These are phyloP conservation scores for Hypomontagnella submonticulosa DNA, from an alignment of 495 filamentous ascomycete species.

Conservation along the genomic window DNA sequence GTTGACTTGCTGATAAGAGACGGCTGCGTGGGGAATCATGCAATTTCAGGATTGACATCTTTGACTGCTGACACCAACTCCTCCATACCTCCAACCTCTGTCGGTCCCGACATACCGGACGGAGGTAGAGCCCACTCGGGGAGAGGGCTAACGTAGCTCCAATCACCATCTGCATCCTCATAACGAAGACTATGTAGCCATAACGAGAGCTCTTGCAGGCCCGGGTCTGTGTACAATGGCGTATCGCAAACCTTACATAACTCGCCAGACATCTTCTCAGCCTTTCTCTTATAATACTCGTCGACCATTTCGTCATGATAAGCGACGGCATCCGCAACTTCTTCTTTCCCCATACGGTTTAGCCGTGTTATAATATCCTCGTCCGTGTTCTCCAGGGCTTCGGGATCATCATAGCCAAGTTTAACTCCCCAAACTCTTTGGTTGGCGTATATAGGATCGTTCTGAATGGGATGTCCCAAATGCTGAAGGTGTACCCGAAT, in stretches of 20 bases:
- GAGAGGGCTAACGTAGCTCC: slow-evolving; percentile 86
- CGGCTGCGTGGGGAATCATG: slow-evolving; percentile 7
- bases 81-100: slow-evolving; percentile 64
- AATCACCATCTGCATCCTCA: slow-evolving; percentile 79
- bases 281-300: slow-evolving; percentile 83
- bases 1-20: background rate
- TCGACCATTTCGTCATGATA: slow-evolving; percentile 95
- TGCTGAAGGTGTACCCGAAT: slow-evolving; percentile 95
- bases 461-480: slow-evolving; percentile 92
- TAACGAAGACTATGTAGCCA: slow-evolving; percentile 94
- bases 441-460: slow-evolving; percentile 98
- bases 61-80: slow-evolving; percentile 61
- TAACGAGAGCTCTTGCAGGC: slow-evolving; percentile 86
- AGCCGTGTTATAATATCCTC: slow-evolving; percentile 89
- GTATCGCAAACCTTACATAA: slow-evolving; percentile 84
- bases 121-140: slow-evolving; percentile 90
- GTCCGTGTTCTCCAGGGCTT: slow-evolving; percentile 74
- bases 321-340: slow-evolving; percentile 86
- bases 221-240: slow-evolving; percentile 91
- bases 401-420: slow-evolving; percentile 76
- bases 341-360: slow-evolving; percentile 90
- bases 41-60: slow-evolving; percentile 47
- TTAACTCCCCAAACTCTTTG: slow-evolving; percentile 86
- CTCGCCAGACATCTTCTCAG: slow-evolving; percentile 91
- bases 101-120: slow-evolving; percentile 67